Evolutionary conservation across 495 filamentous ascomycete genomes (phyloP).

Genomic region (Clavariopsis aquatica): DNA sequence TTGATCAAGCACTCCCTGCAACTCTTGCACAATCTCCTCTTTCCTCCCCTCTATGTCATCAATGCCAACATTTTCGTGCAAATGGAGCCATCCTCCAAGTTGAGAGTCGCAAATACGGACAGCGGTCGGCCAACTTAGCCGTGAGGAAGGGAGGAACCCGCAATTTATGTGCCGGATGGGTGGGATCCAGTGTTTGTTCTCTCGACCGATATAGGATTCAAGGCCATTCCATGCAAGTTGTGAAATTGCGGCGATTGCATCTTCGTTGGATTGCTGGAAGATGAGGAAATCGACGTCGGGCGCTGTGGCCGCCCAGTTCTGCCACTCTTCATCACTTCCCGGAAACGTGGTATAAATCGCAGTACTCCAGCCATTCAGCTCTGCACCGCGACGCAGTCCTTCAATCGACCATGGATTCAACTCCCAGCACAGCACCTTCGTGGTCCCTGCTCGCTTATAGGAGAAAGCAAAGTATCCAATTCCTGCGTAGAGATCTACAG

Average conservation of each 20-base stretch:
- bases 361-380: conserved; percentile 63
- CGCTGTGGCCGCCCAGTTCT: conserved; percentile 34
- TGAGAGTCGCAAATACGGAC: conserved; percentile 56
- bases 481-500: conserved; percentile 84
- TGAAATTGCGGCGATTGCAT: conserved; percentile 54
- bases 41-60: conserved; percentile 60
- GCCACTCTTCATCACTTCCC: background rate
- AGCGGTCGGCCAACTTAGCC: conserved; percentile 65
- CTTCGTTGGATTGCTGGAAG: conserved; percentile 69
- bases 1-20: conserved; percentile 28
- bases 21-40: conserved; percentile 48
- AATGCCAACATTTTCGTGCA: conserved; percentile 81
- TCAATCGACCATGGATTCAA: conserved; percentile 87
- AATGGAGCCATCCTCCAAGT: conserved; percentile 70
- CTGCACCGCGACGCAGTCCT: conserved; percentile 70
- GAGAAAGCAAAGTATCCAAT: conserved; percentile 92
- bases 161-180: conserved; percentile 72
- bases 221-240: conserved; percentile 18
- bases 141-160: conserved; percentile 73
- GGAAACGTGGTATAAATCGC: conserved; percentile 7
- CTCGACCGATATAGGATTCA: background rate
- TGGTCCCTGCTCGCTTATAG: conserved; percentile 69
- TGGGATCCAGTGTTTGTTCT: conserved; percentile 35
- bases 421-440: conserved; percentile 80
- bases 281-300: conserved; percentile 56